Conservation (phyloP, 176 grass and related monocot genomes). For the Triticum aestivum region DNA sequence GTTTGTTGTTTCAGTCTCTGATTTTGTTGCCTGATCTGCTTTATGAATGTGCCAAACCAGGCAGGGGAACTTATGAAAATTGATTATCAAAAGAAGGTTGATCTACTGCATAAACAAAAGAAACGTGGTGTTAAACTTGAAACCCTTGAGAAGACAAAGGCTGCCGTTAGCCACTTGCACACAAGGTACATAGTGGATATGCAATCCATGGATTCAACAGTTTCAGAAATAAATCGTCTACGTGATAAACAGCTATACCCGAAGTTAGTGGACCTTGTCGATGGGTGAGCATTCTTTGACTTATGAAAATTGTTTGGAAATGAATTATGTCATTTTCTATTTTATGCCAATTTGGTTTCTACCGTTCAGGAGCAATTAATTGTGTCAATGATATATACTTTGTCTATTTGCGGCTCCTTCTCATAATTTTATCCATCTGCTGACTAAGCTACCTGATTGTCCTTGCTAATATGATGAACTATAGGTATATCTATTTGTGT, state of each 20-base stretch:
- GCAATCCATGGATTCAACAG: conserved; percentile 96
- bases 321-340: conserved; percentile 8
- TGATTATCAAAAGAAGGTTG: conserved; percentile 94
- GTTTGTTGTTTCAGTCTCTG: not conserved
- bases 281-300: conserved; percentile 60
- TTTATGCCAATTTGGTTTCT: not conserved
- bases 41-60: conserved; percentile 41
- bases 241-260: conserved; percentile 73
- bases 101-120: conserved; percentile 87
- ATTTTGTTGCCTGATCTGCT: conserved; percentile 31
- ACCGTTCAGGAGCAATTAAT: not conserved
- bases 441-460: conserved; percentile 9
- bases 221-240: conserved; percentile 80
- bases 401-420: not conserved
- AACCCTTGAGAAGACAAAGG: conserved; percentile 88
- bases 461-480: conserved; percentile 9
- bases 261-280: conserved; percentile 69
- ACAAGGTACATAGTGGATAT: conserved; percentile 95
- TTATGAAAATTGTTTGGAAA: conserved; percentile 3
- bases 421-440: conserved; percentile 5
- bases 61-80: conserved; percentile 94
- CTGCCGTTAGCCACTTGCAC: conserved; percentile 93
- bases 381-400: conserved; percentile 24
- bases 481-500: not conserved
- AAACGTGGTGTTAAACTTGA: conserved; percentile 71